Base-by-base conservation (phyloP, 345 rosid genomes). In the Aquilaria malaccensis region DNA sequence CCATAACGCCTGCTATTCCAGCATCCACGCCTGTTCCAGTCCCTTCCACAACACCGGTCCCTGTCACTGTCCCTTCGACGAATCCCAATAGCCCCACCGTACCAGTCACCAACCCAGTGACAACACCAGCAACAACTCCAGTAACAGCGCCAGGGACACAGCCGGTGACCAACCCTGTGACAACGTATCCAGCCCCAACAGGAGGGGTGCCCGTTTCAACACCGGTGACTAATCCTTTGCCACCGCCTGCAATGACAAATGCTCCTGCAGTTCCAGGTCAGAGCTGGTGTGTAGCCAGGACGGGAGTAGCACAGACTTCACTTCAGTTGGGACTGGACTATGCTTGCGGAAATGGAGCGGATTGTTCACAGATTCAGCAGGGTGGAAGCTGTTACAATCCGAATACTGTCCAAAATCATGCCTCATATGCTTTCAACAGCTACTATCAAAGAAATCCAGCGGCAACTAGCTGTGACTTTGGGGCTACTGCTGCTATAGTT, bases 341-440 rank as follows among this genome's bases (percentile, higher is more conserved):
- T 65, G 99, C 99, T 0, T 95, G 99, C 45, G 99, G 99, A 11
- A 64, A 69, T 11, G 95, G 93, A 61, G 88, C 89, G 0, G 97
- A 88, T 70, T 95, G 99, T 64, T 81, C 99, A 7, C 86, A 76
- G 73, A 86, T 95, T 50, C 97, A 86, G 77, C 86, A 81, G 73
- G 91, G 94, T 2, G 94, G 81, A 45, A 85, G 72, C 74, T 95
- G 99, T 67, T 91, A 83, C 70, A 79, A 76, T 15, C 99, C 97
- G 0, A 75, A 56, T 55, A 66, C 78, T 54, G 73, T 91, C 53
- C 95, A 85, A 68, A 85, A 67, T 72, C 99, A 91, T 68, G 99
- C 97, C 6, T 95, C 99, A 0, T 83, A 47, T 72, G 99, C 97
- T 12, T 91, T 95, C 79, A 95, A 95, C 63, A 88, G 87, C 78